phyloP scores from a whole-genome alignment of 1,284 basidiomycete genomes.

The Trichosporon asahii region DNA sequence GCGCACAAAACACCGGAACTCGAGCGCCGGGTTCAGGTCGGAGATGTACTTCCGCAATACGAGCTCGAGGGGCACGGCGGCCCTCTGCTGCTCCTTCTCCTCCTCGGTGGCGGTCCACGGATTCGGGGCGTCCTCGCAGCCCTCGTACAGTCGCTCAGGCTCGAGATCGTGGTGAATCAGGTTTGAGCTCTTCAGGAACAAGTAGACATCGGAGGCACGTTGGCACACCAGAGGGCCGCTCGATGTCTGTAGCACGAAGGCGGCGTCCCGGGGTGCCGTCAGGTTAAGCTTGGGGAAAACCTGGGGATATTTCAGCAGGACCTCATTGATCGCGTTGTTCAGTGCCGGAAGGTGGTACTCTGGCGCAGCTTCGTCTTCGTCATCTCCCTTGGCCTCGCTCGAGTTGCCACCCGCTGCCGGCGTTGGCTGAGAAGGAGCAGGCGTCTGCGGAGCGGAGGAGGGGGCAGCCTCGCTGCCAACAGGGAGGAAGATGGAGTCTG shows the following conservation, averaged over 20 bases:
- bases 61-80: constrained; percentile 63
- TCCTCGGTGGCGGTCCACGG: not conserved
- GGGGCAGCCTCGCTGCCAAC: constrained; percentile 52
- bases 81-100: not conserved
- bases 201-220: constrained; percentile 83
- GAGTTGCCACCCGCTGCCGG: not conserved
- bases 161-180: constrained; percentile 79
- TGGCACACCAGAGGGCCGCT: constrained; percentile 82
- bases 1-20: constrained; percentile 83
- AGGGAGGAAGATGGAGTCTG: constrained; percentile 54
- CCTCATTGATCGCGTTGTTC: constrained; percentile 66
- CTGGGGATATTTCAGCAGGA: constrained; percentile 65
- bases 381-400: not conserved
- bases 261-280: constrained; percentile 86
- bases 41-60: constrained; percentile 90
- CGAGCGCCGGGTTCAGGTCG: constrained; percentile 64
- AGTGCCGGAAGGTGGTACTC: constrained; percentile 64
- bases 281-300: constrained; percentile 96
- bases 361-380: constrained; percentile 23
- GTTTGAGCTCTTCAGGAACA: constrained; percentile 88
- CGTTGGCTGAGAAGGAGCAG: not conserved
- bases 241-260: constrained; percentile 76
- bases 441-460: not conserved
- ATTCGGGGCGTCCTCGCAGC: constrained; percentile 37
- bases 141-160: constrained; percentile 46